Evolutionary conservation across 1,284 basidiomycete genomes (phyloP).

Genomic region (Kalmanozyma brasiliensis): DNA sequence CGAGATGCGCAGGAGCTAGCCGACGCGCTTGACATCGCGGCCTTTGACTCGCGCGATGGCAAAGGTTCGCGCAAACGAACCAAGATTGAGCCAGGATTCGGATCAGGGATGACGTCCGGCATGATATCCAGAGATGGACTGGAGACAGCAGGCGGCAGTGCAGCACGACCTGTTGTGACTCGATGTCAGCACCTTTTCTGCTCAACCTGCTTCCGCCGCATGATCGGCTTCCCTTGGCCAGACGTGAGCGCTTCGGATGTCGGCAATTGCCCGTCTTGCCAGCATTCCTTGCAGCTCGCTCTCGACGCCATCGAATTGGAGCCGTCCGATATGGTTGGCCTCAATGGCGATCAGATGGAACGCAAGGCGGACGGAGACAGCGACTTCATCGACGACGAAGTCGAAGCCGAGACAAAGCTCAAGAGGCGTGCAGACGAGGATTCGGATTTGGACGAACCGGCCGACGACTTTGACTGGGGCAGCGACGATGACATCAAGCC

Average conservation of each 20-base stretch:
- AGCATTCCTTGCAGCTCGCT: conserved; percentile 59
- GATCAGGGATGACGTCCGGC: conserved; percentile 5
- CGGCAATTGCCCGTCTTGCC: conserved; percentile 77
- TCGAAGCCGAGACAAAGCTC: conserved; percentile 2
- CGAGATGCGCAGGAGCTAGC: conserved; percentile 70
- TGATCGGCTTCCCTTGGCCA: conserved; percentile 43
- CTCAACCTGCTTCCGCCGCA: conserved; percentile 67
- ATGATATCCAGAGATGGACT: conserved; percentile 15
- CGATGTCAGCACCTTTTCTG: conserved; percentile 90
- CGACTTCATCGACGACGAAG: conserved; percentile 24
- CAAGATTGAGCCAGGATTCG: conserved; percentile 21
- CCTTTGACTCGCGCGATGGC: conserved; percentile 49
- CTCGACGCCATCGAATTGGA: conserved; percentile 54
- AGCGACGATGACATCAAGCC: conserved; percentile 14
- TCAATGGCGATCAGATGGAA: conserved; percentile 43
- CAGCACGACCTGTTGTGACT: conserved; percentile 73
- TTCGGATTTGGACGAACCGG: conserved; percentile 18
- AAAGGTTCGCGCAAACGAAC: conserved; percentile 13
- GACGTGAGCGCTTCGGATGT: conserved; percentile 29
- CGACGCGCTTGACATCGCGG: conserved; percentile 71
- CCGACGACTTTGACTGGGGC: conserved; percentile 45
- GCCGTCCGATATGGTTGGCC: conserved; percentile 41
- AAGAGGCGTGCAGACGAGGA: conserved; percentile 15
- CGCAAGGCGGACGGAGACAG: conserved; percentile 20
- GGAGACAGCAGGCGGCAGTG: conserved; percentile 36